A percentile compares a stretch with the other conserved stretches of the same genome.
These are phyloP conservation scores for Sisymbrium irio DNA, from an alignment of 345 rosid genomes.

Conservation along the genomic window DNA sequence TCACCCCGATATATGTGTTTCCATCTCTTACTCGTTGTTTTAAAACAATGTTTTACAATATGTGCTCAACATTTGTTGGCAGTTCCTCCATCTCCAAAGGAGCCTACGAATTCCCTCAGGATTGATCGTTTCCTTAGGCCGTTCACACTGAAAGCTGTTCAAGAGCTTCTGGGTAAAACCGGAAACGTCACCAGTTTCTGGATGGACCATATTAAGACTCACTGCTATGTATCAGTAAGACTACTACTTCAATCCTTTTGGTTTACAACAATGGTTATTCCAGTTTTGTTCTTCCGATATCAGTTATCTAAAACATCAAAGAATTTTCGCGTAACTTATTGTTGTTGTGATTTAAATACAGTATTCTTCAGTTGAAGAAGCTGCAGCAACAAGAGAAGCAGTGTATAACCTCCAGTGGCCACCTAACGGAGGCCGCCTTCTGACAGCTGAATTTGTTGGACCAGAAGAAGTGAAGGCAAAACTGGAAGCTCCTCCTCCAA, in stretches of 20 bases:
- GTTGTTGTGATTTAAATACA: constrained; percentile 39
- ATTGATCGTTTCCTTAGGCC: constrained; percentile 93
- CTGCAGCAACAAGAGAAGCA: constrained; percentile 79
- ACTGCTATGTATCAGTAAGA: constrained; percentile 90
- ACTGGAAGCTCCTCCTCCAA: constrained; percentile 51
- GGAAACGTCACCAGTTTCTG: constrained; percentile 78
- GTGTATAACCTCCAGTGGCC: constrained; percentile 96
- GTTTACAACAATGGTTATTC: neutral
- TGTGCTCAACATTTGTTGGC: constrained; percentile 26
- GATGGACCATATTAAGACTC: constrained; percentile 99
- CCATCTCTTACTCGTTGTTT: constrained; percentile 1
- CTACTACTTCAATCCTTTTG: neutral
- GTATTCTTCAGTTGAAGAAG: constrained; percentile 90
- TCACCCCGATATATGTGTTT: constrained; percentile 12
- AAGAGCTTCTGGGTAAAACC: constrained; percentile 88
- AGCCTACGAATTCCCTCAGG: constrained; percentile 78
- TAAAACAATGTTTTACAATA: neutral
- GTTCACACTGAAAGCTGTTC: constrained; percentile 94
- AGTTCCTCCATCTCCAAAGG: constrained; percentile 87
- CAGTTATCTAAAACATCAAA: neutral
- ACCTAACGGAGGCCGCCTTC: constrained; percentile 82
- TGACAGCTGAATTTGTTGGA: constrained; percentile 84
- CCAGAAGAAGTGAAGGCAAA: constrained; percentile 71
- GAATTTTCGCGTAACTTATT: neutral
- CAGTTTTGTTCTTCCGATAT: neutral